A percentile compares a stretch with the other conserved stretches of the same genome.
These are phyloP conservation scores for Zymoseptoria tritici DNA, from an alignment of 2,329 filamentous ascomycete species.

Conservation along the genomic window DNA sequence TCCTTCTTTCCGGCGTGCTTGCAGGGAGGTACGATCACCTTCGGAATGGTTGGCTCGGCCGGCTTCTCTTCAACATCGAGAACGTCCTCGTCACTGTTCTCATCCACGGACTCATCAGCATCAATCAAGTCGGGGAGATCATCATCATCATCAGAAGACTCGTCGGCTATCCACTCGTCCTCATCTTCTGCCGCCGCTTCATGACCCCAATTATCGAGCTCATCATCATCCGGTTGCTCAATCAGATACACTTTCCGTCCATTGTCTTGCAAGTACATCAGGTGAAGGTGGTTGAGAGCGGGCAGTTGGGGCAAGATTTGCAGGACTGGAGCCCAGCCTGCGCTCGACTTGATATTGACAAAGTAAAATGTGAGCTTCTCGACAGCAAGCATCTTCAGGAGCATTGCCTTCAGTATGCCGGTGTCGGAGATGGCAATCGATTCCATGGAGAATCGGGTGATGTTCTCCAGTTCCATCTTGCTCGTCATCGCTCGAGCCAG, in stretches of 20 bases:
- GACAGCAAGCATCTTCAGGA: slow-evolving; percentile 5
- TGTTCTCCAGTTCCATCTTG: slow-evolving; percentile 6
- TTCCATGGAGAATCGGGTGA: slow-evolving; percentile 12
- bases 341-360: slow-evolving; percentile 16
- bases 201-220: background rate
- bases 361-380: slow-evolving; percentile 7
- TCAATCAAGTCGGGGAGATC: background rate
- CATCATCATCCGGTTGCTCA: slow-evolving; percentile 11
- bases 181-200: background rate
- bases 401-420: slow-evolving; percentile 6
- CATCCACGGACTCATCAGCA: background rate
- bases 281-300: slow-evolving; percentile 21
- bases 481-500: slow-evolving; percentile 6
- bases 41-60: background rate
- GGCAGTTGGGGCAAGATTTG: slow-evolving; percentile 16
- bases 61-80: background rate
- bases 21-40: background rate
- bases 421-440: slow-evolving; percentile 5
- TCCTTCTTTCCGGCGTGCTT: background rate
- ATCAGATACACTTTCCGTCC: slow-evolving; percentile 22
- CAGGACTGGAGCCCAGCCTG: slow-evolving; percentile 21
- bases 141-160: background rate
- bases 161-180: background rate
- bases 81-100: background rate
- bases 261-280: slow-evolving; percentile 19